These are phyloP conservation scores for Phialocephala subalpina DNA, from an alignment of 2,329 filamentous ascomycete genomes.

Conservation along the genomic window DNA sequence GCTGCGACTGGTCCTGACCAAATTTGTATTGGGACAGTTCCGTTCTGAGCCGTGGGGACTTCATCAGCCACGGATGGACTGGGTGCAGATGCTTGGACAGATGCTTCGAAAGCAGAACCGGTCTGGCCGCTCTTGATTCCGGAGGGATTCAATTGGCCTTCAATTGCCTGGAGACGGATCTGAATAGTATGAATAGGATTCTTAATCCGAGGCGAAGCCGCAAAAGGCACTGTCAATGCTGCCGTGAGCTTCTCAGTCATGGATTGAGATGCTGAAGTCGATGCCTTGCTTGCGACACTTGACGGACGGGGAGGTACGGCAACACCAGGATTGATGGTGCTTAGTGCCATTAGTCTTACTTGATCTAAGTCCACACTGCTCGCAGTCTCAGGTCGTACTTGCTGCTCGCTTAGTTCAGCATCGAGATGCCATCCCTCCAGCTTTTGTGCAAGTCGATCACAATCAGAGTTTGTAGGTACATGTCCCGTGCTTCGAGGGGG, in stretches of 20 bases:
- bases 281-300: background rate
- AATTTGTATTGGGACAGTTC: background rate
- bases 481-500: slow-evolving; percentile 11
- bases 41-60: background rate
- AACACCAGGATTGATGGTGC: background rate
- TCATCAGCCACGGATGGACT: background rate
- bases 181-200: background rate
- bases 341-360: background rate
- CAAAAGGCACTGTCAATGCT: background rate
- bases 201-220: background rate
- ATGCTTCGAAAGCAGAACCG: background rate
- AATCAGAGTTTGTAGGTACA: slow-evolving; percentile 24
- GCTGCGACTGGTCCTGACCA: background rate
- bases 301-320: background rate
- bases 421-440: background rate
- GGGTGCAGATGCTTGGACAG: background rate
- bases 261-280: slow-evolving; percentile 6
- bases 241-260: slow-evolving; percentile 7
- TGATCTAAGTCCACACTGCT: background rate
- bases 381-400: background rate
- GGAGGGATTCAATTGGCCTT: background rate
- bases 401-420: background rate
- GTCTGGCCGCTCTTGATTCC: background rate
- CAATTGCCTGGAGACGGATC: background rate
- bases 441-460: slow-evolving; percentile 18